Percentiles rank a stretch among this genome's conserved stretches.
Conservation (phyloP, 2,329 filamentous ascomycete species). For the Zymoseptoria tritici region DNA sequence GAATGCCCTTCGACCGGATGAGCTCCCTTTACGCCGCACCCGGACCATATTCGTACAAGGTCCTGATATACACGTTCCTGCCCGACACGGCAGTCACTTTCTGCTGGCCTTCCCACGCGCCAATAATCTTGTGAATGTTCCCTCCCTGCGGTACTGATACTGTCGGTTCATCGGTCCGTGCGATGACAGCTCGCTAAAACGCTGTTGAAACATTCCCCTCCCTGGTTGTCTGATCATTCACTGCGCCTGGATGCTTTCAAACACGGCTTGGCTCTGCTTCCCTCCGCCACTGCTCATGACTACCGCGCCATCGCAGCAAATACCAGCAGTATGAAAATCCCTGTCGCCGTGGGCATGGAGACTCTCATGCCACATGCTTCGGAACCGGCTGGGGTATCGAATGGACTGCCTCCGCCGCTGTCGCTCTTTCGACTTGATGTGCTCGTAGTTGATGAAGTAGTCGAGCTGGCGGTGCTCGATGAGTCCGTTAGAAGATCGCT, state of each 20-base stretch:
- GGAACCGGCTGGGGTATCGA: constrained; percentile 26
- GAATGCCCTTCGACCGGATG: neutral
- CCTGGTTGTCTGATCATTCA: neutral
- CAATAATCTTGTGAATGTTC: neutral
- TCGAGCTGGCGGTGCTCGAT: constrained; percentile 14
- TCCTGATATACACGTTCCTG: neutral
- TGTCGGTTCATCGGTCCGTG: neutral
- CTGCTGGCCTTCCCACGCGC: neutral
- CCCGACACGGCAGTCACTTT: neutral
- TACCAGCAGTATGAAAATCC: constrained; percentile 2
- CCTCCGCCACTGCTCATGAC: neutral
- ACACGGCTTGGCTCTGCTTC: neutral
- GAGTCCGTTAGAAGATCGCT: constrained; percentile 12
- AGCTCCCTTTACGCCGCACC: neutral
- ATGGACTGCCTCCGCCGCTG: constrained; percentile 41
- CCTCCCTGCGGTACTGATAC: neutral
- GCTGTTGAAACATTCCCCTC: neutral
- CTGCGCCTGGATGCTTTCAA: neutral
- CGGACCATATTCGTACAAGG: neutral
- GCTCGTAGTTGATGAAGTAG: constrained; percentile 3
- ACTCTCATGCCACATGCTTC: constrained; percentile 3
- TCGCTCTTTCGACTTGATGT: constrained; percentile 25
- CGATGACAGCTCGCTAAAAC: neutral
- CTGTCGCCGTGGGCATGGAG: constrained; percentile 3
- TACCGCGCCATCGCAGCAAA: constrained; percentile 4